phyloP scores from a whole-genome alignment of 2,329 filamentous ascomycete genomes.

The Cryphonectria radicalis region DNA sequence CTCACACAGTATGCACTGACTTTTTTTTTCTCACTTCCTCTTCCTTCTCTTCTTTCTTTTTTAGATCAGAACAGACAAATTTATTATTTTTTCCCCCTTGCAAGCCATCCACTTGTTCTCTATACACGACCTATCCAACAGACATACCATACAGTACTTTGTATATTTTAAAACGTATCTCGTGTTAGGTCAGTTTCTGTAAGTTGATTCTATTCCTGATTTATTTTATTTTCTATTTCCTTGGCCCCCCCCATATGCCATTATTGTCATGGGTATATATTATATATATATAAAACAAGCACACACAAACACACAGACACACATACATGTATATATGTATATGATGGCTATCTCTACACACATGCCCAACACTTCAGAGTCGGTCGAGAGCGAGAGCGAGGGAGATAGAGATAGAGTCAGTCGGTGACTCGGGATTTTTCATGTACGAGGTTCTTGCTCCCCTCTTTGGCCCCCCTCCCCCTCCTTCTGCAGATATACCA shows the following conservation, averaged over 20 bases:
- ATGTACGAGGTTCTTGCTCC: background rate
- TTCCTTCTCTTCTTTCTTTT: background rate
- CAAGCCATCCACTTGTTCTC: background rate
- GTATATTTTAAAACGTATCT: too few relatives aligned
- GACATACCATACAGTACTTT: too few relatives aligned
- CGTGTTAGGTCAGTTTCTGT: background rate
- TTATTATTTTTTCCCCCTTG: background rate
- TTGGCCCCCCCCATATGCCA: background rate
- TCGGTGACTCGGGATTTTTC: background rate
- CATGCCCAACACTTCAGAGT: background rate
- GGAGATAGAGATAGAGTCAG: background rate
- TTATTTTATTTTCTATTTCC: background rate
- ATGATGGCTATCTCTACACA: background rate
- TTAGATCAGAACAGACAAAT: too few relatives aligned
- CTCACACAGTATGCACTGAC: background rate
- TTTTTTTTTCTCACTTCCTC: too few relatives aligned
- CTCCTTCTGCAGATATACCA: background rate
- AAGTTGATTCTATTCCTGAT: background rate
- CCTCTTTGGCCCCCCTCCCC: background rate
- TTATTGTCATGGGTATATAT: background rate
- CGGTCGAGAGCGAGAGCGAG: background rate
- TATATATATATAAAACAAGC: too few relatives aligned
- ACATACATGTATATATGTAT: background rate
- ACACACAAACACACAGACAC: background rate
- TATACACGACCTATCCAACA: background rate